phyloP scores from a whole-genome alignment of 2,329 filamentous ascomycete species.

The Moelleriella libera region DNA sequence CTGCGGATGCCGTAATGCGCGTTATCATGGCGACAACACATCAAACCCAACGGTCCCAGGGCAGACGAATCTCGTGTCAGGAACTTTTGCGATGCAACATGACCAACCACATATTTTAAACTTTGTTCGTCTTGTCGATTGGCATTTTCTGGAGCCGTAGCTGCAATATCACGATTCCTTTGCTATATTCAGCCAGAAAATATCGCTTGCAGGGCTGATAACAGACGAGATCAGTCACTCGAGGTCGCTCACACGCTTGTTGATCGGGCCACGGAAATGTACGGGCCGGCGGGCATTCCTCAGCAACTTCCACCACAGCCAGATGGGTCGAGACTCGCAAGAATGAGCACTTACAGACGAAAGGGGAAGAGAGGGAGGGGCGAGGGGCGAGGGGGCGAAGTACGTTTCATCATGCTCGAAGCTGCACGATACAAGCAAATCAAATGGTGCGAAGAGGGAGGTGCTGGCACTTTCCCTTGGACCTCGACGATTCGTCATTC shows the following conservation, averaged over 20 bases:
- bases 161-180: neutral
- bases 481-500: neutral
- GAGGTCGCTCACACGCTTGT: no score
- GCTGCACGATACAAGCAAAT: no score
- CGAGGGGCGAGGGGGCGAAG: no score
- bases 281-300: no score
- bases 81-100: neutral
- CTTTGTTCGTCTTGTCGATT: neutral
- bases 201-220: neutral
- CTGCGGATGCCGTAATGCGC: neutral
- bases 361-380: no score
- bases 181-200: neutral
- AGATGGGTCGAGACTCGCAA: no score
- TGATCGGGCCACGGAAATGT: no score
- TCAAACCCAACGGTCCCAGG: neutral
- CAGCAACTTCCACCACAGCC: no score
- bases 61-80: neutral
- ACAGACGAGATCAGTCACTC: neutral
- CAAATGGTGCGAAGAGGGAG: no score
- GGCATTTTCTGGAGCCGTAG: neutral
- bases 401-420: no score
- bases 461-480: no score
- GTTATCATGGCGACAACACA: neutral
- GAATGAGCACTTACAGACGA: no score
- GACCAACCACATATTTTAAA: neutral